phyloP scores from a whole-genome alignment of 768 basidiomycete species.

The Tylopilus plumbeoviolaceoides region DNA sequence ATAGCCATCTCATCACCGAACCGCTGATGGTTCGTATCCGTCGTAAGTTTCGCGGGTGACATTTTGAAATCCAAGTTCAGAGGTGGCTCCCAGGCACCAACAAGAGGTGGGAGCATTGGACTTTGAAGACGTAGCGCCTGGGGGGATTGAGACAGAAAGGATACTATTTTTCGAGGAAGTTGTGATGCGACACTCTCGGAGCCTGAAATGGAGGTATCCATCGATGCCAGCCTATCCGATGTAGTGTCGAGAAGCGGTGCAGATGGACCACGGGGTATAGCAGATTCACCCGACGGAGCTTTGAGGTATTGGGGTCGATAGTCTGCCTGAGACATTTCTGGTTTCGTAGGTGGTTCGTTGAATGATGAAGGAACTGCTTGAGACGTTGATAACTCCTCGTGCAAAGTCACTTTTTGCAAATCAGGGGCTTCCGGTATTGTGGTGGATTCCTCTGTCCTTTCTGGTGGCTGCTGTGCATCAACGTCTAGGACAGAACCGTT shows the following conservation, averaged over 20 bases:
- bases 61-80: constrained; percentile 19
- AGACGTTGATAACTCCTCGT: not conserved
- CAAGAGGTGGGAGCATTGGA: constrained; percentile 11
- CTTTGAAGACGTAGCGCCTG: not conserved
- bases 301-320: not conserved
- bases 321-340: not conserved
- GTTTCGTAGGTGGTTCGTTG: not conserved
- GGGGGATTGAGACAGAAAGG: constrained; percentile 1
- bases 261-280: not conserved
- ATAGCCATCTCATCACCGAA: constrained; percentile 19
- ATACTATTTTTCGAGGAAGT: not conserved
- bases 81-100: constrained; percentile 10
- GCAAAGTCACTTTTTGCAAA: not conserved
- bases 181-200: not conserved
- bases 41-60: not conserved
- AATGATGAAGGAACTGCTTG: not conserved
- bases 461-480: not conserved
- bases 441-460: not conserved
- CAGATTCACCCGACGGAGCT: not conserved
- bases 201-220: not conserved
- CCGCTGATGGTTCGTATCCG: not conserved
- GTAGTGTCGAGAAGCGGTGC: not conserved
- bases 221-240: not conserved
- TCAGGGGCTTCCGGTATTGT: not conserved
- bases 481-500: not conserved